Evolutionary conservation across 1,139 yeast genomes (phyloP).

Genomic region (Wickerhamomyces sp.): DNA sequence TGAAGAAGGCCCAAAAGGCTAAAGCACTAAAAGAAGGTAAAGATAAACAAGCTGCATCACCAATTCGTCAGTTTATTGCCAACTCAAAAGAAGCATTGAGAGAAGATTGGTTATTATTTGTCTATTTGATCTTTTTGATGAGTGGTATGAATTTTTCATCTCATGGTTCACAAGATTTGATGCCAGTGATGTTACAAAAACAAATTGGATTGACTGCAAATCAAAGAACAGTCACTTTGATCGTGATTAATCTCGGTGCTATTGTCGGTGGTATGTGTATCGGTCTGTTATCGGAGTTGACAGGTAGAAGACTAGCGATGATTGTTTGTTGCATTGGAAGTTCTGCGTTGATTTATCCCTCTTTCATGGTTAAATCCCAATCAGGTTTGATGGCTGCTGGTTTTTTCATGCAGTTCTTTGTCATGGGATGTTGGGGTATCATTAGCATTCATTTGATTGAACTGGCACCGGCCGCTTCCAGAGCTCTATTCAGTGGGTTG

Average conservation of each 20-base stretch:
- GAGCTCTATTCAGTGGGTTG: slow-evolving; percentile 47
- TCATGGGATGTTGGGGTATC: slow-evolving; percentile 57
- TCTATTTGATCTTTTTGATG: slow-evolving; percentile 41
- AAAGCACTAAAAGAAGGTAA: slow-evolving; percentile 22
- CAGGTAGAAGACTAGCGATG: slow-evolving; percentile 45
- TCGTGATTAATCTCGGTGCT: slow-evolving; percentile 46
- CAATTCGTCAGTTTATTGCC: slow-evolving; percentile 25
- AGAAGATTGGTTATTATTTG: slow-evolving; percentile 41
- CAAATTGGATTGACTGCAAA: slow-evolving; percentile 35
- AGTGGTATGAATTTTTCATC: slow-evolving; percentile 48
- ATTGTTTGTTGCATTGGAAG: slow-evolving; percentile 39
- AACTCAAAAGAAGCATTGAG: slow-evolving; percentile 7
- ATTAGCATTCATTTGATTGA: slow-evolving; percentile 49
- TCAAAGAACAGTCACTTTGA: slow-evolving; percentile 39
- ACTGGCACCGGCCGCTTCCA: slow-evolving; percentile 49
- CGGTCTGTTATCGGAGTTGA: slow-evolving; percentile 40
- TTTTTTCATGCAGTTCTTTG: slow-evolving; percentile 72
- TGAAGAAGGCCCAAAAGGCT: slow-evolving; percentile 10
- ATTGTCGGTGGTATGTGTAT: slow-evolving; percentile 43
- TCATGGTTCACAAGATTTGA: slow-evolving; percentile 52
- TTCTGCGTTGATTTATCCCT: slow-evolving; percentile 50
- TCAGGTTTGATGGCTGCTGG: slow-evolving; percentile 67
- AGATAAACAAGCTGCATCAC: slow-evolving; percentile 30
- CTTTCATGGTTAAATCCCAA: slow-evolving; percentile 31
- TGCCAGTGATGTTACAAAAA: slow-evolving; percentile 40